These are phyloP conservation scores for Fusarium sarcochroum DNA, from an alignment of 2,329 filamentous ascomycete species.

Conservation along the genomic window DNA sequence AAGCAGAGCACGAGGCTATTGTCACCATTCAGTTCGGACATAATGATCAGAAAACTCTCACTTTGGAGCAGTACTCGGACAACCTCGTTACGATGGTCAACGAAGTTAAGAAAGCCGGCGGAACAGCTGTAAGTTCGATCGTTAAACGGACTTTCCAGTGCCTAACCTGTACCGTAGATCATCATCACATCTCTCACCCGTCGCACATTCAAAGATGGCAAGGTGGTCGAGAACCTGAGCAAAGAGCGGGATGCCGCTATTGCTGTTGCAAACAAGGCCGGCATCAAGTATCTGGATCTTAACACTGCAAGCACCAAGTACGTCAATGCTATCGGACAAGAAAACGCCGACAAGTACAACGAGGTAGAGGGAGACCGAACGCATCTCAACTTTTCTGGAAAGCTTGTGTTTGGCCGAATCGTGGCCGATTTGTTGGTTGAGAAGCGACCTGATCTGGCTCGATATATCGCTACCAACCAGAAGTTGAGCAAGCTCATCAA, in stretches of 20 bases:
- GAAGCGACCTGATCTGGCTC: constrained; percentile 14
- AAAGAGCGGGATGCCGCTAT: constrained; percentile 25
- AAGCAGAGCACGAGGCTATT: constrained; percentile 8
- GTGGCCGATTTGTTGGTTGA: constrained; percentile 18
- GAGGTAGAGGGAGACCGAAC: constrained; percentile 24
- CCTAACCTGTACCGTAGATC: background rate
- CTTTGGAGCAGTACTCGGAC: constrained; percentile 12
- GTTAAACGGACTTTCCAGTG: accelerated
- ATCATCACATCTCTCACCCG: constrained; percentile 21
- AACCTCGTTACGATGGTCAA: constrained; percentile 18
- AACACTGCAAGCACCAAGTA: constrained; percentile 24
- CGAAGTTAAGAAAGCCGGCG: constrained; percentile 13
- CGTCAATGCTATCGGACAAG: constrained; percentile 16
- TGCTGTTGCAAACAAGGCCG: background rate
- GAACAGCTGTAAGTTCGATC: constrained; percentile 6
- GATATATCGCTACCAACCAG: background rate
- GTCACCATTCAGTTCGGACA: constrained; percentile 22
- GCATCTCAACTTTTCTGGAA: constrained; percentile 15
- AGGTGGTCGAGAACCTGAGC: constrained; percentile 7
- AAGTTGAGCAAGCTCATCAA: constrained; percentile 16
- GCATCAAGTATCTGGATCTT: background rate
- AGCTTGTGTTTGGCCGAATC: constrained; percentile 19
- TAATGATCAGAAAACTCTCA: constrained; percentile 29
- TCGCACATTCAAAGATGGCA: constrained; percentile 16
- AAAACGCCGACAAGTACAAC: constrained; percentile 22